These are phyloP conservation scores for Penicillium robsamsonii DNA, from an alignment of 495 filamentous ascomycete species.

Conservation along the genomic window DNA sequence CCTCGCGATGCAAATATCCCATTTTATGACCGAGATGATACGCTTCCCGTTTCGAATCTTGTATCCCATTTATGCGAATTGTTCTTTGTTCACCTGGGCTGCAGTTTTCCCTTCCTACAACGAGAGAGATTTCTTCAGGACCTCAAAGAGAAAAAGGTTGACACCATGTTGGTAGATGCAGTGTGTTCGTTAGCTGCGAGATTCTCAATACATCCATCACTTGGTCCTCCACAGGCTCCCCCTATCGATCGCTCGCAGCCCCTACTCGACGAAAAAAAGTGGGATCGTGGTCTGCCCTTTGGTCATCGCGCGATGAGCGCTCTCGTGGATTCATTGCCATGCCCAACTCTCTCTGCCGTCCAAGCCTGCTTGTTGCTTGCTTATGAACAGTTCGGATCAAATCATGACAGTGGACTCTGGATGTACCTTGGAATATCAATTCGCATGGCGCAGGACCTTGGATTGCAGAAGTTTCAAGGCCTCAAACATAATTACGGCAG, in stretches of 20 bases:
- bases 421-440: conserved; percentile 86
- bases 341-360: conserved; percentile 73
- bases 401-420: conserved; percentile 84
- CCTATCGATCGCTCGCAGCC: conserved; percentile 49
- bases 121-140: conserved; percentile 65
- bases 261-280: conserved; percentile 43
- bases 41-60: conserved; percentile 63
- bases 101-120: conserved; percentile 78
- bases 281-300: conserved; percentile 63
- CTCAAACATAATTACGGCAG: conserved; percentile 64
- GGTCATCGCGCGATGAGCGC: conserved; percentile 72
- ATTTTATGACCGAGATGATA: conserved; percentile 71
- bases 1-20: conserved; percentile 64
- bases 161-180: conserved; percentile 82
- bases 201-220: conserved; percentile 68
- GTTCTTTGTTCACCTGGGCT: conserved; percentile 76
- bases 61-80: conserved; percentile 72
- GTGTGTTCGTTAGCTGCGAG: conserved; percentile 77
- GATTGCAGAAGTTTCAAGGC: conserved; percentile 74
- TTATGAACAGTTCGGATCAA: conserved; percentile 82
- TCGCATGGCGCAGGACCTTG: conserved; percentile 81
- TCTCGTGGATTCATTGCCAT: conserved; percentile 72
- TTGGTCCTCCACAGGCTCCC: conserved; percentile 52
- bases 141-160: conserved; percentile 73
- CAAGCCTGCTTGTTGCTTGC: conserved; percentile 79